Evolutionary conservation across 768 basidiomycete species (phyloP).

Genomic region (Lactarius sanguifluus): DNA sequence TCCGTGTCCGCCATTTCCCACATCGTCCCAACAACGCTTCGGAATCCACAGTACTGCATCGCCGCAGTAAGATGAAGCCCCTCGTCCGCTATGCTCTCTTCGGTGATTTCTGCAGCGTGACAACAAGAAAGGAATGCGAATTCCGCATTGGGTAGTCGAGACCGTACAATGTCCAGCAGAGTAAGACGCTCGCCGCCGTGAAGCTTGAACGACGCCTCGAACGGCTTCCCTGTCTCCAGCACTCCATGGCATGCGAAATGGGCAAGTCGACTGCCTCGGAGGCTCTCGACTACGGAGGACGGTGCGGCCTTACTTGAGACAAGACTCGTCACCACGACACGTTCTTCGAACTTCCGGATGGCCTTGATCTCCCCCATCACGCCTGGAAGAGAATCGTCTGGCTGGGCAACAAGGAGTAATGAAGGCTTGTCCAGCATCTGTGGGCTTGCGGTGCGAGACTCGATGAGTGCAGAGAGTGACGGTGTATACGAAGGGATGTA

Average conservation of each 20-base stretch:
- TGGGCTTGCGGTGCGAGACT: neutral
- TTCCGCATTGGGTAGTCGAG: slow-evolving; percentile 4
- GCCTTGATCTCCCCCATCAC: neutral
- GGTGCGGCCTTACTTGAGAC: neutral
- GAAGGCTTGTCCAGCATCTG: neutral
- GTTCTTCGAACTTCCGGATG: neutral
- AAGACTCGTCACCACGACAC: neutral
- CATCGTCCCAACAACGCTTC: no score
- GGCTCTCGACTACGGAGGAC: neutral
- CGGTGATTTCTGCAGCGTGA: slow-evolving; percentile 14
- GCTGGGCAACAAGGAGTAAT: slow-evolving; percentile 1
- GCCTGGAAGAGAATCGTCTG: slow-evolving; percentile 2
- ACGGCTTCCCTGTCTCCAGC: slow-evolving; percentile 4
- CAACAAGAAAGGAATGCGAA: slow-evolving; percentile 21
- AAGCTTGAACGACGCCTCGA: slow-evolving; percentile 7
- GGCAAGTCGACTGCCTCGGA: neutral
- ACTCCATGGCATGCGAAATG: slow-evolving; percentile 22
- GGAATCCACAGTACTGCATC: no score
- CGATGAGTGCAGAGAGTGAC: slow-evolving; percentile 15
- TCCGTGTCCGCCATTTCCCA: no score
- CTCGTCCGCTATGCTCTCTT: slow-evolving; percentile 10
- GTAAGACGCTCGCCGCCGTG: neutral
- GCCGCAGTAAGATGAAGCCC: slow-evolving; percentile 10
- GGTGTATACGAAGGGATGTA: slow-evolving; percentile 24
- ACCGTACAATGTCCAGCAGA: slow-evolving; percentile 4